Evolutionary conservation across 179 eudicot genomes (phyloP), one percentile per base, ranked within the genome.

Genomic region (Amaranthus tricolor): DNA sequence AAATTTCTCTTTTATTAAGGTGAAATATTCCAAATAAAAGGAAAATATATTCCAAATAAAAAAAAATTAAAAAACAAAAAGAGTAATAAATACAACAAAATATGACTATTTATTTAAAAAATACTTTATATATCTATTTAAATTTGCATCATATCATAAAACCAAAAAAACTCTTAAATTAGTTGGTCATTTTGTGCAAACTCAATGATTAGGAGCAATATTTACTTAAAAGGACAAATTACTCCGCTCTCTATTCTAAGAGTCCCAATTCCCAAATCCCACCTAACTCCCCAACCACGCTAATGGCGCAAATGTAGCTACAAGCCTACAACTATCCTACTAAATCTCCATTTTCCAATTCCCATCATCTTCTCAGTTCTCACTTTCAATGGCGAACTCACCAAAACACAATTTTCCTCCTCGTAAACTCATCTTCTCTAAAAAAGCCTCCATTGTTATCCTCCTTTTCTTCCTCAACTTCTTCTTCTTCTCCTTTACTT

Each of bases 401-500:
- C 72, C 72, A 21, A 68, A 68, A 52, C 59, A 51, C 59, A 7
- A 68, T n/a, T 4, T 17, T 43, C 24, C 49, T 15, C 47, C 69
- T 8, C 69, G 5, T 53, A 66, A 66, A 48, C 40, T 31, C 40
- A 31, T 49, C 59, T 19, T 66, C 54, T 51, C 71, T 7, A 72
- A 63, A 14, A 73, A 58, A 16, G 70, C 61, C 15, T 5, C 66
- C n/a, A 61, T 81, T 15, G 11, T 62, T 24, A 45, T 84, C 57
- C 43, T 58, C 48, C 48, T 79, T 5, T 80, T 84, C 48, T 72
- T 84, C 76, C 0, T 84, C 74, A 82, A 82, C 83, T 76, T 79
- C 80, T 31, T 84, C 78, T 82, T 75, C 75, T 78, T 84, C 75
- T 50, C 77, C 67, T 64, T 77, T 51, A 76, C 79, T 78, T 73